These are phyloP conservation scores for Phytopythium oedochilum DNA, from an alignment of 352 stramenopile genomes.

Conservation along the genomic window DNA sequence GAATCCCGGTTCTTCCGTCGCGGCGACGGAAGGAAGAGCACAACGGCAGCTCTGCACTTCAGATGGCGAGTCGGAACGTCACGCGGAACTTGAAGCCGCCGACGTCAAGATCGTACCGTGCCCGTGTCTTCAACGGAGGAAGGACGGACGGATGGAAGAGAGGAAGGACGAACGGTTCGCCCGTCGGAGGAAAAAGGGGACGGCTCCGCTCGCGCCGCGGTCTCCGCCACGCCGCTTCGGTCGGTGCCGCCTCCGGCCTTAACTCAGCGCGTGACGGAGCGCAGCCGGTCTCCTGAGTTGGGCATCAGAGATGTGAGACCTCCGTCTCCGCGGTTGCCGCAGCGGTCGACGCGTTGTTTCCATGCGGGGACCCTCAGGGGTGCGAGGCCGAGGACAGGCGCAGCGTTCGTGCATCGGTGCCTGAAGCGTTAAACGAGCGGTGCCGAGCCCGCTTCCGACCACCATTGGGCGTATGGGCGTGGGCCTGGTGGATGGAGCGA, in stretches of 20 bases:
- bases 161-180: not conserved
- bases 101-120: not conserved
- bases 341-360: not conserved
- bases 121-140: not conserved
- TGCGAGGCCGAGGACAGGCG: not conserved
- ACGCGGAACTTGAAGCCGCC: not conserved
- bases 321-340: not conserved
- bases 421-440: not conserved
- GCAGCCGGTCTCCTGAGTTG: not conserved
- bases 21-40: not conserved
- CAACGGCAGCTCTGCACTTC: not conserved
- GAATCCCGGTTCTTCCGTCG: not conserved
- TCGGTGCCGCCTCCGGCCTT: not conserved
- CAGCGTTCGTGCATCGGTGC: not conserved
- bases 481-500: not conserved
- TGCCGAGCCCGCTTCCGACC: not conserved
- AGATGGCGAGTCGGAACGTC: not conserved
- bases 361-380: not conserved
- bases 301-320: not conserved
- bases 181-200: not conserved
- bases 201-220: no score
- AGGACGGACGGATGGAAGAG: not conserved
- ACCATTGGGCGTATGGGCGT: not conserved
- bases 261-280: not conserved
- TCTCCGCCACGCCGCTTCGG: no score